Evolutionary conservation across 2,329 filamentous ascomycete genomes (phyloP), one percentile per base, ranked within the genome.

Genomic region (Stachybotrys chartarum): DNA sequence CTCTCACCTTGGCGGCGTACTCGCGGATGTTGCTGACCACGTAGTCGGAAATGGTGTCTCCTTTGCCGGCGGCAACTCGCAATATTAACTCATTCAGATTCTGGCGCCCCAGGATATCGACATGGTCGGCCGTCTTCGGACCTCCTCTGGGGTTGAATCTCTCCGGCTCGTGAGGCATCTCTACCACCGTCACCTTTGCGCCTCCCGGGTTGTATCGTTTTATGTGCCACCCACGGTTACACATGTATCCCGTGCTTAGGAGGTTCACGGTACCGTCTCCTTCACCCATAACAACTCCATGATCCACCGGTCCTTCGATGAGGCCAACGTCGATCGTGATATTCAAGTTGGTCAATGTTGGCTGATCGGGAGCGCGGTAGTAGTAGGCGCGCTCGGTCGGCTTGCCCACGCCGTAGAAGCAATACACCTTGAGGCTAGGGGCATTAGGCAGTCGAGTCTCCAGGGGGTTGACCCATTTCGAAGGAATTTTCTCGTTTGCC

Each of bases 121-220:
- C 94, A 67, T 99, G 94, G 67, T 99, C 94, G 14, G 91, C 92
- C 58, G 81, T 85, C 57, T 83, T 84, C 30, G 83, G 82, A 0
- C 84, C 85, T 17, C 85, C 85, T 54, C 94, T 78, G 0, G 94
- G 91, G 63, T 86, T 93, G 70, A 97, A 99, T 17, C 90, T 77
- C 63, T 97, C 93, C 1, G 94, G 94, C 66, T 97, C 92, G 67
- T 99, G 94, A 1, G 87, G 89, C 94, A 99, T 99, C 75, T 99
- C 94, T 58, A 88, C 91, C 0, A 92, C 89, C 46, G 85, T 95
- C 59, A 99, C 77, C 64, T 91, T 84, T 35, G 87, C 81, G 2
- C 87, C 86, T 0, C 91, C 88, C 0, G 94, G 94, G 65, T 99
- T 99, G 70, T 95, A 99, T 42, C 94, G 82, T 71, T 91, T 91